Evolutionary conservation across 177 flowering plant genomes (phyloP).

Genomic region (Vitis hybrid): DNA sequence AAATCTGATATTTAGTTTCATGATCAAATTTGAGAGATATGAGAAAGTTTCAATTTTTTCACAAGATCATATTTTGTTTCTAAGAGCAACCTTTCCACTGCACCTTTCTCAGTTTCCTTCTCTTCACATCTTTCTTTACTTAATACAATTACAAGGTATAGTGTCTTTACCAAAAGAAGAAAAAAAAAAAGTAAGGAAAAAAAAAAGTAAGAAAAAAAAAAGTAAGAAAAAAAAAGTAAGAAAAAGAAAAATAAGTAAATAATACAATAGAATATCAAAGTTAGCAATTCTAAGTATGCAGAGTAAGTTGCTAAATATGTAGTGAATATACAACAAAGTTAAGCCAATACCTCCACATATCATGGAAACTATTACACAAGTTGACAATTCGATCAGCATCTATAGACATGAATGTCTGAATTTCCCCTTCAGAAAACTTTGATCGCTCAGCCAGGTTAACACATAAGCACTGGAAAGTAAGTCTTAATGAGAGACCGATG

Average conservation of each 20-base stretch:
- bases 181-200: too few species aligned
- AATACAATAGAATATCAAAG: background rate
- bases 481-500: constrained; percentile 2
- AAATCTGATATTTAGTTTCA: too few species aligned
- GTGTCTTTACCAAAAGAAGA: too few species aligned
- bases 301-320: background rate
- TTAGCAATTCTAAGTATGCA: background rate
- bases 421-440: constrained; percentile 87
- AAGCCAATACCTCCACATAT: constrained; percentile 83
- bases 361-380: constrained; percentile 90
- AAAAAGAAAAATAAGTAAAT: background rate
- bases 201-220: too few species aligned
- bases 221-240: too few species aligned
- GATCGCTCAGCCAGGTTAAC: constrained; percentile 71
- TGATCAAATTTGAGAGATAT: too few species aligned
- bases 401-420: constrained; percentile 96
- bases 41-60: too few species aligned
- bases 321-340: background rate
- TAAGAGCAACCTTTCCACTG: too few species aligned
- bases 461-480: constrained; percentile 58
- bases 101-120: too few species aligned
- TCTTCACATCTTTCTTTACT: too few species aligned
- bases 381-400: constrained; percentile 95
- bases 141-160: too few species aligned
- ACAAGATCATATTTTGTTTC: too few species aligned